phyloP scores from a whole-genome alignment of 805 yeast genomes.

The Candida lessepsii region DNA sequence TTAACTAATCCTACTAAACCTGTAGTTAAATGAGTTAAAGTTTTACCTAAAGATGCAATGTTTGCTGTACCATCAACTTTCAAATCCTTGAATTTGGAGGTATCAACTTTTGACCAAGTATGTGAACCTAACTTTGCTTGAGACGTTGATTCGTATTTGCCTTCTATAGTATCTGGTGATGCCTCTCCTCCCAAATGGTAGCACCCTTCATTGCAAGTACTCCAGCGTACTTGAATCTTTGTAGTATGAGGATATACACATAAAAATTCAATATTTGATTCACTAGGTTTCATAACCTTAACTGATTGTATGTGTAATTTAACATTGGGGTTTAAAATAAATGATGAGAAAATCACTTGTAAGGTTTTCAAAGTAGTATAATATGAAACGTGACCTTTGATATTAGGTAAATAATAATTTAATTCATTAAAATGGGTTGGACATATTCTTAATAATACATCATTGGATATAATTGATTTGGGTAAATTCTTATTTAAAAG shows the following conservation, averaged over 20 bases:
- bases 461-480: conserved; percentile 39
- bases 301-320: conserved; percentile 52
- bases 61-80: conserved; percentile 7
- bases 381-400: conserved; percentile 57
- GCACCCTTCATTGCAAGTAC: conserved; percentile 54
- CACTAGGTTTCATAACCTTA: conserved; percentile 18
- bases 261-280: conserved; percentile 22
- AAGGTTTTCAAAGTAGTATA: conserved; percentile 56
- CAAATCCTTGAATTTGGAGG: conserved; percentile 14
- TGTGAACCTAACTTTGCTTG: conserved; percentile 41
- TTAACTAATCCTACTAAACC: conserved; percentile 35
- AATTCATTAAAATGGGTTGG: conserved; percentile 48
- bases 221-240: conserved; percentile 55
- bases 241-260: conserved; percentile 43
- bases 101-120: conserved; percentile 38
- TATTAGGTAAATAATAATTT: conserved; percentile 51
- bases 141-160: conserved; percentile 34
- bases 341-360: conserved; percentile 51
- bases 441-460: conserved; percentile 52
- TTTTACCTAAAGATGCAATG: conserved; percentile 15
- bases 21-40: conserved; percentile 29
- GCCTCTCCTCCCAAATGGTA: conserved; percentile 37
- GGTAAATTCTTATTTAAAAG: conserved; percentile 48
- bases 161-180: too few species aligned
- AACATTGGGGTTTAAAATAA: conserved; percentile 53